phyloP scores from a whole-genome alignment of 2,329 filamentous ascomycete genomes.

The Ophiostoma montium region DNA sequence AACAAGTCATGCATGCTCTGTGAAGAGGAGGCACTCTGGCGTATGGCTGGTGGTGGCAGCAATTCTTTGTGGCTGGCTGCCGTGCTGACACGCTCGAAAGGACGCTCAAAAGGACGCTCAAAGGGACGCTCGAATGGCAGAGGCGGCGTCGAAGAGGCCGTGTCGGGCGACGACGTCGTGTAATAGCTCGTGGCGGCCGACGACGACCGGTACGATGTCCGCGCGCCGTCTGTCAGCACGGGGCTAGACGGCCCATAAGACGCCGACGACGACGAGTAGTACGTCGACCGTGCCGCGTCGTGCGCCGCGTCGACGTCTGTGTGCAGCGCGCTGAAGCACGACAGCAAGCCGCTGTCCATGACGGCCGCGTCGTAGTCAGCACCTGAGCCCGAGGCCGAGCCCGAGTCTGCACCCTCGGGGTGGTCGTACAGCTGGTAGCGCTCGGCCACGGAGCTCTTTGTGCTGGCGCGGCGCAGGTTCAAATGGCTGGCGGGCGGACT shows the following conservation, averaged over 20 bases:
- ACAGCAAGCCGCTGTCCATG: slow-evolving; percentile 2
- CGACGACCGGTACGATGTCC: slow-evolving; percentile 10
- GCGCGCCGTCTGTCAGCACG: slow-evolving; percentile 6
- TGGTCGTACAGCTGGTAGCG: slow-evolving; percentile 7
- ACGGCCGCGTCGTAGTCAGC: not conserved
- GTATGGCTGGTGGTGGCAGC: slow-evolving; percentile 1
- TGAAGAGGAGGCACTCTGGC: not conserved
- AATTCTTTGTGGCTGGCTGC: not conserved
- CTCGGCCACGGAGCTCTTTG: slow-evolving; percentile 7
- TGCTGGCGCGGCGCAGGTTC: slow-evolving; percentile 8
- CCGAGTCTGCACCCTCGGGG: slow-evolving; percentile 1
- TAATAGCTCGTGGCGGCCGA: slow-evolving; percentile 10
- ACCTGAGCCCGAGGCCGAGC: too few relatives aligned
- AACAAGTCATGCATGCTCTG: slow-evolving; percentile 13
- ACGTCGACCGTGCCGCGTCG: not conserved
- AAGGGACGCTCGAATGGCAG: not conserved
- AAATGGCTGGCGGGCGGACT: not conserved
- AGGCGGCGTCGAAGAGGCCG: slow-evolving; percentile 2
- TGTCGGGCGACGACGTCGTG: slow-evolving; percentile 9
- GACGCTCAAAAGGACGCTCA: too few relatives aligned
- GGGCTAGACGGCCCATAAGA: slow-evolving; percentile 6
- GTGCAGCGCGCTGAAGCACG: slow-evolving; percentile 13
- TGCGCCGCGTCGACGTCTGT: slow-evolving; percentile 8
- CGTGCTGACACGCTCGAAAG: not conserved
- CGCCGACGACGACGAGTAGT: not conserved